These are phyloP conservation scores for Suillus decipiens DNA, from an alignment of 768 basidiomycete genomes.

Conservation along the genomic window DNA sequence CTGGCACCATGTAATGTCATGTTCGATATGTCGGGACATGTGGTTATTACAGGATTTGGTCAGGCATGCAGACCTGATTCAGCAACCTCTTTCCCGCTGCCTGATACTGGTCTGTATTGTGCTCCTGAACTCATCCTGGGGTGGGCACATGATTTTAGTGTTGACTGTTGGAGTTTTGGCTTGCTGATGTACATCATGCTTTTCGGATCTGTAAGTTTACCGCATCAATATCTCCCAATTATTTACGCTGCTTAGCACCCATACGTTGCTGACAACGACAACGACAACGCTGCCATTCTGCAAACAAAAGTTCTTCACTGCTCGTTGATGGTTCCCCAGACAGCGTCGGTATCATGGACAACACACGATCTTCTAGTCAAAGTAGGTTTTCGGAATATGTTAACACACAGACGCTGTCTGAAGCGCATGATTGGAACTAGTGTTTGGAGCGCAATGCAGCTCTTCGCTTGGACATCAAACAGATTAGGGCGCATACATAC, in stretches of 20 bases:
- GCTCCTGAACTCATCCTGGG: slow-evolving; percentile 58
- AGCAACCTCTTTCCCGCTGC: not conserved
- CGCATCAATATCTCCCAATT: not conserved
- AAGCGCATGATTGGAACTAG: slow-evolving; percentile 30
- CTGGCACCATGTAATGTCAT: slow-evolving; percentile 47
- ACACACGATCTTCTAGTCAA: slow-evolving; percentile 47
- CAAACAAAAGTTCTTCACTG: slow-evolving; percentile 37
- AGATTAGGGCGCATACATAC: slow-evolving; percentile 49
- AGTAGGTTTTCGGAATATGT: slow-evolving; percentile 31
- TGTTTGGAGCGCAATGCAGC: slow-evolving; percentile 59
- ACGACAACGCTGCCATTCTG: slow-evolving; percentile 29
- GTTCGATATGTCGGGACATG: slow-evolving; percentile 47
- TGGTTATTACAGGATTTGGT: slow-evolving; percentile 46
- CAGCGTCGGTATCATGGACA: slow-evolving; percentile 26
- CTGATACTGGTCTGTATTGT: slow-evolving; percentile 31
- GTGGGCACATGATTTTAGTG: slow-evolving; percentile 52
- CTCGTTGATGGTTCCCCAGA: slow-evolving; percentile 27
- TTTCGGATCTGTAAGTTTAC: slow-evolving; percentile 42
- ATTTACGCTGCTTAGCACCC: slow-evolving; percentile 39
- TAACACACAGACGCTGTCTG: not conserved
- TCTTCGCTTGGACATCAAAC: slow-evolving; percentile 41
- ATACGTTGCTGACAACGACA: slow-evolving; percentile 26
- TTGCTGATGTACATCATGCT: slow-evolving; percentile 52
- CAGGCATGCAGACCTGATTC: slow-evolving; percentile 31
- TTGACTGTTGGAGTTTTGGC: slow-evolving; percentile 65